Percentiles rank a stretch among this genome's conserved stretches.
Evolutionary conservation across 1,139 yeast species (phyloP).

Genomic region (Diutina neorugosa): DNA sequence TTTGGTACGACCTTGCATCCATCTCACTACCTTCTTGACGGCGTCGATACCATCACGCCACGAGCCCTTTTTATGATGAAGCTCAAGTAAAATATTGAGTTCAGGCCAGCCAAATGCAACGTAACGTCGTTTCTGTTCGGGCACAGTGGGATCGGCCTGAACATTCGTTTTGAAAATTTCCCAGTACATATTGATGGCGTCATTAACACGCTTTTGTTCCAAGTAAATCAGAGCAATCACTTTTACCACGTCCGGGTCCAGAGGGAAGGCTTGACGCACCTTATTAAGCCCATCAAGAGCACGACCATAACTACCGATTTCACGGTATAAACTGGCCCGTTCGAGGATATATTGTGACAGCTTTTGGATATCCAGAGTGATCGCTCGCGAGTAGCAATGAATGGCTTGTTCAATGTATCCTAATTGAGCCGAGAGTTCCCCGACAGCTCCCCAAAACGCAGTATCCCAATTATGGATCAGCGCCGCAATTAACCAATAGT

Average conservation of each 20-base stretch:
- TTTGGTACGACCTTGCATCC: slow-evolving; percentile 62
- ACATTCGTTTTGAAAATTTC: slow-evolving; percentile 49
- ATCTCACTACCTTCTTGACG: slow-evolving; percentile 63
- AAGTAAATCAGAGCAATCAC: slow-evolving; percentile 71
- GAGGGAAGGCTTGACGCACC: slow-evolving; percentile 48
- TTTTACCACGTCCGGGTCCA: slow-evolving; percentile 48
- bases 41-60: slow-evolving; percentile 53
- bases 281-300: slow-evolving; percentile 69
- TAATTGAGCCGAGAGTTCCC: slow-evolving; percentile 57
- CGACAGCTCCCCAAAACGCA: slow-evolving; percentile 78
- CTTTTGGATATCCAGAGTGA: slow-evolving; percentile 32
- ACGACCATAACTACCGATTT: slow-evolving; percentile 49
- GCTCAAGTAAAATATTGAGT: slow-evolving; percentile 69
- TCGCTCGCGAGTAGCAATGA: slow-evolving; percentile 68
- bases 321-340: slow-evolving; percentile 56
- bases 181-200: slow-evolving; percentile 71
- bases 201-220: slow-evolving; percentile 61
- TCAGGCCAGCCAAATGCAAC: slow-evolving; percentile 72
- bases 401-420: slow-evolving; percentile 75
- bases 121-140: background rate
- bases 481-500: slow-evolving; percentile 77
- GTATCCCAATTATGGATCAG: slow-evolving; percentile 67
- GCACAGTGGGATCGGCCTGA: slow-evolving; percentile 13
- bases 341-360: slow-evolving; percentile 38
- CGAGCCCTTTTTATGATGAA: slow-evolving; percentile 56